These are phyloP conservation scores for Aquilaria malaccensis DNA, from an alignment of 345 rosid genomes.

Conservation along the genomic window DNA sequence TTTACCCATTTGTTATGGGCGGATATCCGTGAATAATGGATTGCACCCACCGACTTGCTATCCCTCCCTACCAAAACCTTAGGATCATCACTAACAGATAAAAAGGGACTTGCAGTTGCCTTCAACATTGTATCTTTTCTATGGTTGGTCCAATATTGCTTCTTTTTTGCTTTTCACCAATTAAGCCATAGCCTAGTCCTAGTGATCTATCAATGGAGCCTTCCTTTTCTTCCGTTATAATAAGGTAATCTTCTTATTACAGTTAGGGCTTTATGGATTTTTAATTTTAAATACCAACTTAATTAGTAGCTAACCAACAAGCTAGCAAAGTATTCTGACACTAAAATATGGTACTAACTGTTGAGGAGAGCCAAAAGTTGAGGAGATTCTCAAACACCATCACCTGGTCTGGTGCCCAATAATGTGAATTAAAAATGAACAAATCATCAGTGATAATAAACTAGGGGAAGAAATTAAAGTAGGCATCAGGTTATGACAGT, in stretches of 20 bases:
- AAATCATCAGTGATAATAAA: not conserved
- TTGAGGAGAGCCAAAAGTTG: no score
- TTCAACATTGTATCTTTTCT: no score
- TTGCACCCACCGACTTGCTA: not conserved
- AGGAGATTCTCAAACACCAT: no score
- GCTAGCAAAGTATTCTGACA: not conserved
- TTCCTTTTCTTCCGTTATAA: not conserved
- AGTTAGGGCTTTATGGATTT: not conserved
- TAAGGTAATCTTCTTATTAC: not conserved
- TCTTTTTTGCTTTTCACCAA: slow-evolving; percentile 12
- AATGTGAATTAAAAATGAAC: no score
- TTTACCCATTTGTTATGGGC: no score
- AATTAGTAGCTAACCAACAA: not conserved
- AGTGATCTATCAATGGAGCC: not conserved
- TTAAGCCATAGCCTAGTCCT: not conserved
- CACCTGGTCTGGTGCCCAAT: no score
- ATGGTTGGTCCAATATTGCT: slow-evolving; percentile 10
- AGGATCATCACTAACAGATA: slow-evolving; percentile 1
- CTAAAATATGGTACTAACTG: no score
- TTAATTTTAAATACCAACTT: not conserved
- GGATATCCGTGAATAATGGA: no score
- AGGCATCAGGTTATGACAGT: not conserved
- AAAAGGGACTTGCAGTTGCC: not conserved
- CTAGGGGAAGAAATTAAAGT: not conserved
- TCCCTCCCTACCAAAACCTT: not conserved